Percentiles rank a stretch among this genome's conserved stretches.
phyloP scores from a whole-genome alignment of 2,329 filamentous ascomycete genomes.

The Meredithiella fracta region DNA sequence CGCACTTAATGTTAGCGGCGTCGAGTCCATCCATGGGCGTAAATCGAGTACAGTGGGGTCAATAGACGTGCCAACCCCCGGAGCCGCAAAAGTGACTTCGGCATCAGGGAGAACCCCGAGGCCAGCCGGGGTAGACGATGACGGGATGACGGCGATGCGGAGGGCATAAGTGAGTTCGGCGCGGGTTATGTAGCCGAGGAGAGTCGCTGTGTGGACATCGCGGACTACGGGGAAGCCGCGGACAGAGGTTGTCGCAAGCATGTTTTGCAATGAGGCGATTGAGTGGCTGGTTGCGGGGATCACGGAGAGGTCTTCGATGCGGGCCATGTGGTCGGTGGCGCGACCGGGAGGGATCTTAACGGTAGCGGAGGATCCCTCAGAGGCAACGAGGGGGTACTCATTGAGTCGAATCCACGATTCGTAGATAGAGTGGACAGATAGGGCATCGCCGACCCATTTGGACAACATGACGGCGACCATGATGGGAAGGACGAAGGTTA shows the following conservation, averaged over 20 bases:
- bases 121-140: conserved; percentile 27
- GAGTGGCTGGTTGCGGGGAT: conserved; percentile 81
- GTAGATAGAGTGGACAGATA: conserved; percentile 86
- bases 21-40: conserved; percentile 97
- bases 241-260: conserved; percentile 60
- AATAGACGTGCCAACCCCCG: conserved; percentile 52
- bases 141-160: conserved; percentile 38
- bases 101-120: conserved; percentile 49
- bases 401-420: conserved; percentile 96
- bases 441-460: conserved; percentile 95
- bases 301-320: conserved; percentile 75
- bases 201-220: conserved; percentile 56
- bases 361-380: conserved; percentile 56
- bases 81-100: conserved; percentile 71
- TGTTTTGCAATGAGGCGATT: conserved; percentile 51
- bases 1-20: conserved; percentile 74
- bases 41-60: conserved; percentile 54
- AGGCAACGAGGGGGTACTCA: conserved; percentile 88
- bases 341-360: conserved; percentile 61
- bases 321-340: conserved; percentile 80
- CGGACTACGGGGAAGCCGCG: conserved; percentile 85
- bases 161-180: conserved; percentile 77
- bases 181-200: conserved; percentile 87
- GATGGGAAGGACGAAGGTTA: conserved; percentile 92
- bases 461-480: conserved; percentile 98